Percentiles rank a stretch among this genome's conserved stretches.
Evolutionary conservation across 768 basidiomycete genomes (phyloP).

Genomic region (Leccinum sublutescens): DNA sequence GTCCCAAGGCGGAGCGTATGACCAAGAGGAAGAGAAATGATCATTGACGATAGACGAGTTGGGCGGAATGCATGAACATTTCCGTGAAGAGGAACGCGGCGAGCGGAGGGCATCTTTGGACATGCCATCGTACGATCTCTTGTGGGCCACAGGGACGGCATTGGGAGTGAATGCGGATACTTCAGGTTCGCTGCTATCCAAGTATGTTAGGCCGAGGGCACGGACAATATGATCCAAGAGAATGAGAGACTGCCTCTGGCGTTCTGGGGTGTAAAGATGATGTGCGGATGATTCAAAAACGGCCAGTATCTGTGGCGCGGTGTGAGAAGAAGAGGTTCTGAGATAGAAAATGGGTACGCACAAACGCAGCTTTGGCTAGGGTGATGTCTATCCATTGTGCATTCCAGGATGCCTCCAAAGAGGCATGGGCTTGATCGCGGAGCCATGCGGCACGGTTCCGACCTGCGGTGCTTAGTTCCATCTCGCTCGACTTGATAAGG

Average conservation of each 20-base stretch:
- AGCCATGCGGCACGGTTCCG: conserved; percentile 57
- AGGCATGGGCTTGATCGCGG: conserved; percentile 53
- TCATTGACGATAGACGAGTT: conserved; percentile 34
- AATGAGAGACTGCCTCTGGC: conserved; percentile 51
- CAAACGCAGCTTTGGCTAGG: conserved; percentile 72
- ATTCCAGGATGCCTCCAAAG: conserved; percentile 51
- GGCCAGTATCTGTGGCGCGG: conserved; percentile 57
- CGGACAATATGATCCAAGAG: conserved; percentile 65
- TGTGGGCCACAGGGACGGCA: conserved; percentile 48
- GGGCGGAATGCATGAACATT: conserved; percentile 49
- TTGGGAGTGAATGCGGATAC: conserved; percentile 51
- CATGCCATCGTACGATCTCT: conserved; percentile 28
- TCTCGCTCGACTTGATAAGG: conserved; percentile 70
- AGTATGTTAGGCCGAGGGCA: conserved; percentile 49
- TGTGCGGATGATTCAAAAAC: conserved; percentile 77
- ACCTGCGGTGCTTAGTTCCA: conserved; percentile 54
- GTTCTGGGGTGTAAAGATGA: conserved; percentile 57
- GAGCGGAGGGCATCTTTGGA: conserved; percentile 28
- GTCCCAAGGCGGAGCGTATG: conserved; percentile 61
- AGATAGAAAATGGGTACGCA: conserved; percentile 30
- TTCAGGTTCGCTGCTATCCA: conserved; percentile 56
- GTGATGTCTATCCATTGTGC: conserved; percentile 56
- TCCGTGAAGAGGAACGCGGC: conserved; percentile 30
- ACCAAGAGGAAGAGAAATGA: conserved; percentile 42
- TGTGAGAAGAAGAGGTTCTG: conserved; percentile 12